These are phyloP conservation scores for Lactarius evosmus DNA, from an alignment of 768 basidiomycete species.

Conservation along the genomic window DNA sequence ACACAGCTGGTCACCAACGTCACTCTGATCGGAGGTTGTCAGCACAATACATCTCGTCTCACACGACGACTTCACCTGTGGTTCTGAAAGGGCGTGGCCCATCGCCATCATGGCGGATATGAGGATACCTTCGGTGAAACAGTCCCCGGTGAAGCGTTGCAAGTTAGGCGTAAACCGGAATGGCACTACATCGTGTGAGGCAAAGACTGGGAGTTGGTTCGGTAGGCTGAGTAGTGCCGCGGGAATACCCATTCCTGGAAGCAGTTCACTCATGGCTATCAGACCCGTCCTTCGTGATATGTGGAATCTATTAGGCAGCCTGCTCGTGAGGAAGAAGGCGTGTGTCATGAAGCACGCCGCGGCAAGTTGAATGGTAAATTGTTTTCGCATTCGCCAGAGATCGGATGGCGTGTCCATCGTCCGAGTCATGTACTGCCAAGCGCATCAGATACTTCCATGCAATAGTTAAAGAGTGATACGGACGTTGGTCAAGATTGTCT, in stretches of 20 bases:
- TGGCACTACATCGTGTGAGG: constrained; percentile 83
- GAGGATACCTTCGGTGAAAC: constrained; percentile 86
- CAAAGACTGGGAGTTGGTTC: constrained; percentile 57
- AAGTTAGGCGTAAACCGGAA: constrained; percentile 98
- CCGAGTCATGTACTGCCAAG: constrained; percentile 78
- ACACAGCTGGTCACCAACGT: constrained; percentile 88
- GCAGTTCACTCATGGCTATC: constrained; percentile 88
- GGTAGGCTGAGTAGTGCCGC: constrained; percentile 30
- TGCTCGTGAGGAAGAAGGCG: constrained; percentile 76
- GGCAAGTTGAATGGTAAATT: constrained; percentile 89
- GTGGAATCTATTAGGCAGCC: constrained; percentile 81
- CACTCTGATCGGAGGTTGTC: constrained; percentile 52
- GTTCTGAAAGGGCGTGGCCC: constrained; percentile 83
- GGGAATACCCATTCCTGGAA: constrained; percentile 58
- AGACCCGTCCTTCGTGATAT: constrained; percentile 86
- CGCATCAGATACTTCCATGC: constrained; percentile 10
- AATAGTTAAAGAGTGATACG: constrained; percentile 25
- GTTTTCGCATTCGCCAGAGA: constrained; percentile 96
- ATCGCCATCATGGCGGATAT: constrained; percentile 88
- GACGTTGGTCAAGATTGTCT: constrained; percentile 81
- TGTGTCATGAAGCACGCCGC: constrained; percentile 91
- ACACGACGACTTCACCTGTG: constrained; percentile 55
- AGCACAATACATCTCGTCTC: constrained; percentile 12
- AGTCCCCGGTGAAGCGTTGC: constrained; percentile 86
- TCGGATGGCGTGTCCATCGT: constrained; percentile 82